Evolutionary conservation across 768 basidiomycete genomes (phyloP), one percentile per base, ranked within the genome.

Genomic region (Podaxis sp.): DNA sequence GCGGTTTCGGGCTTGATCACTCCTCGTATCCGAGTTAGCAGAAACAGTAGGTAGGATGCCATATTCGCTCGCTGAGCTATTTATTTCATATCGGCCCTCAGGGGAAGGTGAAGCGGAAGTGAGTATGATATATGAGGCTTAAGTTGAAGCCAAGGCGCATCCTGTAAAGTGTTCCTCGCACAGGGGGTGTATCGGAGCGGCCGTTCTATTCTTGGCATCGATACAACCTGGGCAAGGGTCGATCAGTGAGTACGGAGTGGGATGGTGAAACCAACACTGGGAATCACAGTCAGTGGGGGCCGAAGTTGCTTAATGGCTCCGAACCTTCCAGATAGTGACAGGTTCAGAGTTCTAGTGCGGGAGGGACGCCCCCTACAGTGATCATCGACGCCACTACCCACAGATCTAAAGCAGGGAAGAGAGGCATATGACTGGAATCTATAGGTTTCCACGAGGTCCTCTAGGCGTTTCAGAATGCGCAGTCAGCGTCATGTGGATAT

Each of bases 21-120:
- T 27, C 49, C 49, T 7, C 25, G 13, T 3, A 24, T 22, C 58
- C 13, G 49, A 33, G 4, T 13, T 55, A 3, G 29, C 19, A 41
- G 25, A 33, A 59, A 59, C 27, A 37, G 58, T 36, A 59, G 47
- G 49, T 38, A 19, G 40, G 19, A 59, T 59, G 12, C 50, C 50
- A 46, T 59, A 37, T 52, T 40, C 50, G 41, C 40, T 57, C 24
- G 29, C n/a, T 27, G 17, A 41, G 40, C 41, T 36, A 33, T 25
- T 56, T 40, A 9, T n/a, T 37, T 37, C 22, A 36, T 9, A n/a
- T 37, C 5, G 7, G 7, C 47, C 17, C 7, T 25, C 33, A 19
- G 25, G 33, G 24, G 56, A 12, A 46, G 17, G n/a, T 15, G 15
- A 29, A 25, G 50, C 9, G 9, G 24, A 52, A 15, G 50, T 12